Base-by-base conservation (phyloP, 768 basidiomycete species). In the Pholiota microspora region DNA sequence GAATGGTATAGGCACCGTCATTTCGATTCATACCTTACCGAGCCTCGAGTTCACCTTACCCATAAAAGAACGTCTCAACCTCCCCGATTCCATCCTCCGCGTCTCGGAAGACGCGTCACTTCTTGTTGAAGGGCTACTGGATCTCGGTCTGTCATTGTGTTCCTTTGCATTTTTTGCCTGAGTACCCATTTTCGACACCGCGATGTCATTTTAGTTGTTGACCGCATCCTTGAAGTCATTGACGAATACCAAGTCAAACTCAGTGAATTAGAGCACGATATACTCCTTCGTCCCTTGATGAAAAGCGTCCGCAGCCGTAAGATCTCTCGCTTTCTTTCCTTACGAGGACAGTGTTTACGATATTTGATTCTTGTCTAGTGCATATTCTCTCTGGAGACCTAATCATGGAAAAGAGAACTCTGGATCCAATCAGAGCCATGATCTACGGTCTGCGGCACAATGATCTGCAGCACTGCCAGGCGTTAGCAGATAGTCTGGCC, bases 361-460 rank as follows among this genome's bases (percentile, higher is more conserved):
- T 18, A 51, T 28, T 52, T 13, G 7, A n/a, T 28, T 29, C 27
- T 45, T 36, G 40, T 47, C 45, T 29, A 86, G 86, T 89, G 49
- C 88, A 90, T 61, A 87, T 92, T 53, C 75, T 89, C 16, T 85
- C 84, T 38, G 88, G 86, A 13, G 88, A 92, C 60, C 75, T 92
- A 3, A 84, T 83, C 53, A 70, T 89, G 45, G 85, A 87, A 65
- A 89, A 88, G 63, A 80, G 87, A 16, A 88, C 88, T 2, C 74
- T 89, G 12, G 85, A 84, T 32, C 89, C 89, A 0, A 78, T 92
- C 61, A 51, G 29, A 21, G 85, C 81, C 61, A 79, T 89, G 57
- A 73, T 90, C 27, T 85, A 84, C 59, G 83, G 85, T 64, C 66
- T 90, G 36, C 71, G 88, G 27, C 75, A 80, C 16, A 84, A 89